A percentile compares a stretch with the other conserved stretches of the same genome.
Evolutionary conservation across 2,329 filamentous ascomycete species (phyloP).

Genomic region (Aspergillus awamori): DNA sequence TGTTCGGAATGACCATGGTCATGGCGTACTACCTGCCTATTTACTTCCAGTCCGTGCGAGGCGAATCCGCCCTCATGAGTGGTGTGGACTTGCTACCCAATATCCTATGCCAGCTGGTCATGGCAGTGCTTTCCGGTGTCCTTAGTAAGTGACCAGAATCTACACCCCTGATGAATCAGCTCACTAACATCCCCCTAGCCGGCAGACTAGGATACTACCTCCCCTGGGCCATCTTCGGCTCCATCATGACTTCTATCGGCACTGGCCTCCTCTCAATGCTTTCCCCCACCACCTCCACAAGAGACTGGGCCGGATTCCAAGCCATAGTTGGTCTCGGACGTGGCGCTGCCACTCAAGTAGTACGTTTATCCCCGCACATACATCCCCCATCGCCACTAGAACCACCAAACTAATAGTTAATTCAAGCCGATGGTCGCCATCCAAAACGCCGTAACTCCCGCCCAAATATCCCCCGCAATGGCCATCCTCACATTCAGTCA

Average conservation of each 20-base stretch:
- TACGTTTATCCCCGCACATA: constrained; percentile 13
- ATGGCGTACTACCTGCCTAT: constrained; percentile 52
- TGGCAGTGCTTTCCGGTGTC: constrained; percentile 37
- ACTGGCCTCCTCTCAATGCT: constrained; percentile 49
- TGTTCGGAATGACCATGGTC: constrained; percentile 38
- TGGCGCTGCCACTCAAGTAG: constrained; percentile 36
- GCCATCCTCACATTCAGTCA: constrained; percentile 45
- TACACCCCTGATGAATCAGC: neutral
- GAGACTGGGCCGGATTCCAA: constrained; percentile 54
- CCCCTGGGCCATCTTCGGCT: constrained; percentile 36
- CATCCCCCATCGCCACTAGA: constrained; percentile 29
- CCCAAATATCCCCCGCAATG: constrained; percentile 45
- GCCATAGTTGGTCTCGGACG: constrained; percentile 49
- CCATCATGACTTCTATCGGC: constrained; percentile 35
- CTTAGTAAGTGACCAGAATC: constrained; percentile 25
- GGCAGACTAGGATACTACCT: constrained; percentile 38
- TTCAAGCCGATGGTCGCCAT: constrained; percentile 44
- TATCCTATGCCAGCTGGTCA: constrained; percentile 37
- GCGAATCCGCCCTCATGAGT: constrained; percentile 29
- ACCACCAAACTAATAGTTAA: too few species aligned
- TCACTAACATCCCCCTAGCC: constrained; percentile 18
- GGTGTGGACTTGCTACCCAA: constrained; percentile 32
- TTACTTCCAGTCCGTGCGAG: constrained; percentile 51
- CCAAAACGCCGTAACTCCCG: constrained; percentile 40
- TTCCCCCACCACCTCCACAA: constrained; percentile 37